Evolutionary conservation across 495 filamentous ascomycete genomes (phyloP), one percentile per base, ranked within the genome.

Genomic region (Aspergillus egyptiacus): DNA sequence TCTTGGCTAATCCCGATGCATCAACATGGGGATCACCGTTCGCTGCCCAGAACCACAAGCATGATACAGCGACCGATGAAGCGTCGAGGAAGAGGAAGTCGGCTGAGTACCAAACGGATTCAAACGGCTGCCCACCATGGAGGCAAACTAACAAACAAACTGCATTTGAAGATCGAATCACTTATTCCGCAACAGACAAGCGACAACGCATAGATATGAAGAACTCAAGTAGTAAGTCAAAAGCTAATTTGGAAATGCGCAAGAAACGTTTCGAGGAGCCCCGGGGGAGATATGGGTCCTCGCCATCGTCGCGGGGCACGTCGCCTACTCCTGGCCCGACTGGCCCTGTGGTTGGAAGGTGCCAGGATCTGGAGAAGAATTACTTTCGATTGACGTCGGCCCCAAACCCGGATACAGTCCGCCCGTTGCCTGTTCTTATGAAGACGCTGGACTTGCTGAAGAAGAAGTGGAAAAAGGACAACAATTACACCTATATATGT

Each of bases 401-500:
- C 2, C 91, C 93, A 1, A 86, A 90, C 48, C 84, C 93, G 20
- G 79, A 87, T 51, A 80, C 81, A 43, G 93, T 99, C 27, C 89
- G 93, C 14, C 94, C 93, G n/a, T 68, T 91, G 52, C 68, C 71
- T 34, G 70, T 99, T 18, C 73, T 99, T 35, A 77, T 83, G 51
- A 82, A 89, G 62, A 89, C 94, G 11, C 67, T 97, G 58, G 89
- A 94, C 48, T 67, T 93, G 19, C 67, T 99, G 57, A 95, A 94
- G 72, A 85, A 81, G 69, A 97, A 94, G 69, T 98, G 93, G 93
- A 86, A 81, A 57, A 79, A 82, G 54, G 91, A 97, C 58, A 84
- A 82, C 67, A 96, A 97, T 66, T 99, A 99, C 66, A 78, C 77
- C 35, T 97, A 96, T 72, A 95, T 96, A 48, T 97, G 94, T 77